phyloP scores from a whole-genome alignment of 805 yeast genomes.

The Zygoascus biomembranicola region DNA sequence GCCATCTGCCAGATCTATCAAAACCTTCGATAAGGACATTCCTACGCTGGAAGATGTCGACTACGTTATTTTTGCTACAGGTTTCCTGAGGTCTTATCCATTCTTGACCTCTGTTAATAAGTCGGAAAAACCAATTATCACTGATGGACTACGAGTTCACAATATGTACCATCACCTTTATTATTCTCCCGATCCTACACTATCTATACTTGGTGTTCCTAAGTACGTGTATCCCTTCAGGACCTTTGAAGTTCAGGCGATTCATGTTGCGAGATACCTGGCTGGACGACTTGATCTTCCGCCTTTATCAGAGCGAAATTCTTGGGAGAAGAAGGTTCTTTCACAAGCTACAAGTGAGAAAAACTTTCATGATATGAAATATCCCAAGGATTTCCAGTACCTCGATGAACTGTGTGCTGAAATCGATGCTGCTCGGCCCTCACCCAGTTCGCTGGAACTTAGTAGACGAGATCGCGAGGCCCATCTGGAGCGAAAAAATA shows the following conservation, averaged over 20 bases:
- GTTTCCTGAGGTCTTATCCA: conserved; percentile 61
- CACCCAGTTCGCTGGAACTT: background rate
- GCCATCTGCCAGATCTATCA: background rate
- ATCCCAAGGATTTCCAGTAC: conserved; percentile 1
- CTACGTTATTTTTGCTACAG: conserved; percentile 60
- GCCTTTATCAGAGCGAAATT: conserved; percentile 1
- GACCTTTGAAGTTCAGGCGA: conserved; percentile 10
- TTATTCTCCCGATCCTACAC: conserved; percentile 50
- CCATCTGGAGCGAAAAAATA: background rate
- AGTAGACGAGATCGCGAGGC: background rate
- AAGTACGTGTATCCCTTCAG: conserved; percentile 8
- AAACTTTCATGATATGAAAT: conserved; percentile 1
- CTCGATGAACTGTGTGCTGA: background rate
- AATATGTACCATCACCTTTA: conserved; percentile 55
- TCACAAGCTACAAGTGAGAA: background rate
- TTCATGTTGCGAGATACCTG: conserved; percentile 8
- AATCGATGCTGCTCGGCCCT: background rate
- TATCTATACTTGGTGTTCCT: conserved; percentile 55
- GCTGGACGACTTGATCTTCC: conserved; percentile 7
- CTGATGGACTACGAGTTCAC: conserved; percentile 41
- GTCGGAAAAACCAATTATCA: conserved; percentile 30
- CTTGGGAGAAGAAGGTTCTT: conserved; percentile 8
- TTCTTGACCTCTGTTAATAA: conserved; percentile 35
- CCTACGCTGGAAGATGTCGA: conserved; percentile 40
- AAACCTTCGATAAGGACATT: conserved; percentile 21